Evolutionary conservation across 768 basidiomycete species (phyloP).

Genomic region (Russula sp.): DNA sequence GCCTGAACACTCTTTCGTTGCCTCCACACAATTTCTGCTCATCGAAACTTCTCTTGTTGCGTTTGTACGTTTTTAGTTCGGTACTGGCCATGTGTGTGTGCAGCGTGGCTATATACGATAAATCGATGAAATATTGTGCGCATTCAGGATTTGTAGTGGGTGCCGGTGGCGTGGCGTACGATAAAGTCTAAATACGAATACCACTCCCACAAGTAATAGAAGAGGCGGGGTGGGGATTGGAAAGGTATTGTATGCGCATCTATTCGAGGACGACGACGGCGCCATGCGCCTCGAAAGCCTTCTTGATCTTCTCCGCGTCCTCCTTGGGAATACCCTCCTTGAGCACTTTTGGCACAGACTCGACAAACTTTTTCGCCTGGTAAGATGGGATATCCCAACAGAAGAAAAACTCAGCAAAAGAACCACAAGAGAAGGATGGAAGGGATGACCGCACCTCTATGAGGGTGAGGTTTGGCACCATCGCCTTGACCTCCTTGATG

Average conservation of each 20-base stretch:
- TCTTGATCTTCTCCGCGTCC: slow-evolving; percentile 94
- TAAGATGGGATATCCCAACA: slow-evolving; percentile 1
- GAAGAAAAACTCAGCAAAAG: neutral
- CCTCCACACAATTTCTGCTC: neutral
- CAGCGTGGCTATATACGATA: slow-evolving; percentile 10
- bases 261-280: slow-evolving; percentile 83
- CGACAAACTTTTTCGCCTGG: slow-evolving; percentile 99
- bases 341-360: slow-evolving; percentile 84
- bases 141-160: neutral
- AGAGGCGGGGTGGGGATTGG: neutral
- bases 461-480: slow-evolving; percentile 92
- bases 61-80: slow-evolving; percentile 15
- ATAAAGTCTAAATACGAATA: slow-evolving; percentile 4
- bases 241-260: slow-evolving; percentile 17
- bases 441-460: slow-evolving; percentile 74
- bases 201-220: neutral
- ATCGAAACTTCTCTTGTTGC: slow-evolving; percentile 6
- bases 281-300: slow-evolving; percentile 82
- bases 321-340: slow-evolving; percentile 96
- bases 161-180: neutral
- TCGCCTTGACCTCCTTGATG: slow-evolving; percentile 93
- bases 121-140: slow-evolving; percentile 14
- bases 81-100: neutral
- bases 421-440: neutral
- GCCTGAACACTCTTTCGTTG: neutral